Conservation (phyloP, 176 grass and related monocot species). For the Areca catechu region DNA sequence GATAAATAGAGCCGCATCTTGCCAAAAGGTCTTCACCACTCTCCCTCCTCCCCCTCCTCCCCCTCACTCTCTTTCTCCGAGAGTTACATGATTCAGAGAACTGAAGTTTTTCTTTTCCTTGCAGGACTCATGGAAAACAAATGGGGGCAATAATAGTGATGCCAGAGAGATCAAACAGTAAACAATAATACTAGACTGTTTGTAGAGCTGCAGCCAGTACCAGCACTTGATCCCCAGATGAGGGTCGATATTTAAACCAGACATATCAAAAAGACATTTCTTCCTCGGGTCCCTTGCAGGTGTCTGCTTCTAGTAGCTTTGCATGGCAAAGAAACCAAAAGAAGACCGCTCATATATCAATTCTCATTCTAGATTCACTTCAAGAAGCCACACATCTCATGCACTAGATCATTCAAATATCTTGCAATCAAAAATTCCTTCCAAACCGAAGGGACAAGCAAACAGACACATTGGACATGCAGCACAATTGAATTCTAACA, state of each 20-base stretch:
- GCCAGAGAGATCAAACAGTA: slow-evolving; percentile 12
- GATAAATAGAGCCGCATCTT: slow-evolving; percentile 4
- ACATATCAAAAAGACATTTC: slow-evolving; percentile 17
- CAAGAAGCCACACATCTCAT: not conserved
- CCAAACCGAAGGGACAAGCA: not conserved
- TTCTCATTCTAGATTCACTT: slow-evolving; percentile 8
- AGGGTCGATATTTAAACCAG: slow-evolving; percentile 17
- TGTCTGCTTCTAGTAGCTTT: slow-evolving; percentile 47
- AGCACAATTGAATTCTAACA: not conserved
- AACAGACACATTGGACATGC: not conserved
- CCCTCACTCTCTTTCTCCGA: not conserved
- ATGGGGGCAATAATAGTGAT: not conserved
- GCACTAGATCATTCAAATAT: not conserved
- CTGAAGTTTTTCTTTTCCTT: not conserved
- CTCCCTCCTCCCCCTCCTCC: slow-evolving; percentile 6
- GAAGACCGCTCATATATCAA: slow-evolving; percentile 9
- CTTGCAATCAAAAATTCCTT: not conserved
- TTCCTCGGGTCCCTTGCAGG: slow-evolving; percentile 28
- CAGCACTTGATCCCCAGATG: slow-evolving; percentile 27
- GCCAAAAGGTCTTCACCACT: slow-evolving; percentile 28
- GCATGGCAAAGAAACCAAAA: slow-evolving; percentile 62
- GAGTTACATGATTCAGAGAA: too few species aligned
- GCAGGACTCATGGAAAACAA: not conserved
- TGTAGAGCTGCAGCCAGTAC: slow-evolving; percentile 35
- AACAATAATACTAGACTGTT: slow-evolving; percentile 28